Evolutionary conservation across 768 basidiomycete genomes (phyloP), one percentile per base, ranked within the genome.

Genomic region (Sutorius australiensis): DNA sequence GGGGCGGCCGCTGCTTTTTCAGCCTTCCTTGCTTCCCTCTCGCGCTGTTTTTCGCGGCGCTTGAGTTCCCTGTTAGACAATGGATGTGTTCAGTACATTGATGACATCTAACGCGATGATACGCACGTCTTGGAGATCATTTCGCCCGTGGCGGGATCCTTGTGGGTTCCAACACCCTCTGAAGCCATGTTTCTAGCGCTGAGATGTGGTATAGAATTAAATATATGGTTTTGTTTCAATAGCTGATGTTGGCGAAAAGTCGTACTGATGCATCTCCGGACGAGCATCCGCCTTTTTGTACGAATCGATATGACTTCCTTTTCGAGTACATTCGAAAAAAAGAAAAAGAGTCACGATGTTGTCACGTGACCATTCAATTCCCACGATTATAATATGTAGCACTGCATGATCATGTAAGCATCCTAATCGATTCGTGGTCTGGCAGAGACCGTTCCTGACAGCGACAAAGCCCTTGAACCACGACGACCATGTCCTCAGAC

Each of bases 81-180:
- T 44, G 48, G 57, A 71, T 73, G 49, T 69, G 71, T 55, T 67
- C 55, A 59, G 39, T 16, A 30, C 36, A 19, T 52, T 57, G 55
- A 58, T 53, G 50, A 34, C 42, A 37, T 17, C n/a, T 42, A 55
- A 61, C 40, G 54, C 28, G 46, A 45, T 17, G 24, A 39, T 17
- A 80, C 86, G 54, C 48, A 95, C 95, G 81, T 80, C 83, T 99
- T 99, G 74, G 93, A 97, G 65, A 99, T 85, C 86, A 97, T 80
- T 73, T 98, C 95, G 33, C 94, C 95, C 0, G 95, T 97, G 57
- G 93, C 81, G 38, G 88, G 88, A 69, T 93, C 90, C 78, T 83
- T 85, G 67, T 80, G 81, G 14, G 59, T 56, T 45, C 32, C 71
- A 6, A 67, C 53, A 16, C 57, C 51, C 34, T 76, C 76, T 36